Conservation (phyloP, 225 moss, liverwort and hornwort species). For the Physcomitrium patens region DNA sequence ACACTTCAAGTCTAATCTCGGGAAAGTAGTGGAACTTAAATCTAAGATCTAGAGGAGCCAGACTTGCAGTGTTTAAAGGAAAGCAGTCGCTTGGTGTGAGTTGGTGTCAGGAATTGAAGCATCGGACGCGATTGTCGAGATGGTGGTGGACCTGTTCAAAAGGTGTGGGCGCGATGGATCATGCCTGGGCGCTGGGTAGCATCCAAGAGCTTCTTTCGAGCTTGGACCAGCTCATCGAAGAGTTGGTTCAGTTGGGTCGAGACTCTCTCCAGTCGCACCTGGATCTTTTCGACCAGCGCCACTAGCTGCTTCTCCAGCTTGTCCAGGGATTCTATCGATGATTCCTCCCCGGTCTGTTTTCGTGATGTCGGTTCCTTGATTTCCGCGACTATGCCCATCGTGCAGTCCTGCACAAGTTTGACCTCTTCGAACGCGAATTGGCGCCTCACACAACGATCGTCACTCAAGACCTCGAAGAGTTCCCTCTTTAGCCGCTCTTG, state of each 20-base stretch:
- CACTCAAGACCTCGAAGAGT: conserved; percentile 37
- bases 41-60: too few relatives aligned
- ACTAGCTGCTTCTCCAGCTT: conserved; percentile 28
- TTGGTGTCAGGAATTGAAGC: too few relatives aligned
- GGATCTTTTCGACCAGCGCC: conserved; percentile 27
- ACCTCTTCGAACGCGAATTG: conserved; percentile 47
- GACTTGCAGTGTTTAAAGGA: too few relatives aligned
- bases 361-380: conserved; percentile 17
- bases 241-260: conserved; percentile 47
- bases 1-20: too few relatives aligned
- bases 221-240: conserved; percentile 49
- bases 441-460: conserved; percentile 14
- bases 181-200: conserved; percentile 36
- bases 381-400: conserved; percentile 16
- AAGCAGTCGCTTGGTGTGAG: too few relatives aligned
- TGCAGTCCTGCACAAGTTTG: conserved; percentile 38
- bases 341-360: not conserved
- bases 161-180: conserved; percentile 39
- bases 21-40: too few relatives aligned
- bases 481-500: conserved; percentile 50
- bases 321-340: conserved; percentile 14
- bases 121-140: too few relatives aligned
- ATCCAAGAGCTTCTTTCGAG: conserved; percentile 50
- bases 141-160: conserved; percentile 15
- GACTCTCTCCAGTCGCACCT: conserved; percentile 45